These are phyloP conservation scores for Dissophora globulifera DNA, from an alignment of 192 early-diverging fungal species.

Conservation along the genomic window DNA sequence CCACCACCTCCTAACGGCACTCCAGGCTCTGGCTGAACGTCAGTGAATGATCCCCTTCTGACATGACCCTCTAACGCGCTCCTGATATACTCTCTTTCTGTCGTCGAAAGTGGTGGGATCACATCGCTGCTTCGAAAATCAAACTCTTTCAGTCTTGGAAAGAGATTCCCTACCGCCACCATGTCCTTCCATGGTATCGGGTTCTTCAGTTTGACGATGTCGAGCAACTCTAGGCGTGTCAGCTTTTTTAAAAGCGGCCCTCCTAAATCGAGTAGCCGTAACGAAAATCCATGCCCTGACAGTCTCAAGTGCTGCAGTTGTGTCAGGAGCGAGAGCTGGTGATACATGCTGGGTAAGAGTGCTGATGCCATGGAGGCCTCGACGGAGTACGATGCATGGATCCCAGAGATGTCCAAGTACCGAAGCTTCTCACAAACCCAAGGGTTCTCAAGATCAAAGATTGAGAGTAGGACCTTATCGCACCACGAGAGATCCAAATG, in stretches of 20 bases:
- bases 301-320: constrained; percentile 16
- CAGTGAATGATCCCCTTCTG: neutral
- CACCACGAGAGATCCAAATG: constrained; percentile 38
- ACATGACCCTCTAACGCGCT: neutral
- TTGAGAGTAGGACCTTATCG: constrained; percentile 15
- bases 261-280: constrained; percentile 24
- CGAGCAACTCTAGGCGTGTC: constrained; percentile 8
- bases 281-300: constrained; percentile 28
- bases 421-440: constrained; percentile 27
- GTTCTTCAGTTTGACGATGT: constrained; percentile 19
- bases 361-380: neutral
- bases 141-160: constrained; percentile 27
- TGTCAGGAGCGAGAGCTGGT: constrained; percentile 14
- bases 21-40: constrained; percentile 2
- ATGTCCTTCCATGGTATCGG: constrained; percentile 27
- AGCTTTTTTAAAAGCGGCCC: constrained; percentile 1
- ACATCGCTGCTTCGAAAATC: constrained; percentile 32
- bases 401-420: constrained; percentile 44
- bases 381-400: constrained; percentile 12
- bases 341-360: constrained; percentile 29
- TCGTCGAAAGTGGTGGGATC: constrained; percentile 16
- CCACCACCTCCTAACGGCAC: neutral
- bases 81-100: neutral
- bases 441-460: constrained; percentile 15
- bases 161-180: constrained; percentile 34